phyloP scores from a whole-genome alignment of 2,329 filamentous ascomycete genomes.

The Sporothrix globosa region DNA sequence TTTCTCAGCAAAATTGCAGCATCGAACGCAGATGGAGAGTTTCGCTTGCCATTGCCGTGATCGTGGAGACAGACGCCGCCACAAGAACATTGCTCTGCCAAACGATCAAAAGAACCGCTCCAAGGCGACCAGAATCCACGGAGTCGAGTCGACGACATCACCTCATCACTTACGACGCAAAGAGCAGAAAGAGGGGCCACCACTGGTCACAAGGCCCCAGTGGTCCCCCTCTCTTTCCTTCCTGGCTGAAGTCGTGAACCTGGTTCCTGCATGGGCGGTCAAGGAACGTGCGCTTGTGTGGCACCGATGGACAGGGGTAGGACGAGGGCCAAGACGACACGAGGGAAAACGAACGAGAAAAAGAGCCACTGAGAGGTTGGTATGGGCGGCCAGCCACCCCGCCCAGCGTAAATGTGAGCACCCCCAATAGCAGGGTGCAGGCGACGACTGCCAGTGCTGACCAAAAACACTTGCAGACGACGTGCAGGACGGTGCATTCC shows the following conservation, averaged over 20 bases:
- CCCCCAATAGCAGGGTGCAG: neutral
- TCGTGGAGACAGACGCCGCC: neutral
- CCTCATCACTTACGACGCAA: neutral
- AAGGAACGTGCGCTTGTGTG: neutral
- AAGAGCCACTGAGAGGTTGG: neutral
- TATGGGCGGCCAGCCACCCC: neutral
- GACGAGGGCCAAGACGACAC: too few species aligned
- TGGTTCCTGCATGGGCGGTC: constrained; percentile 28
- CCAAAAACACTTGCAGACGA: constrained; percentile 17
- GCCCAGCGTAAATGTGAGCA: constrained; percentile 27
- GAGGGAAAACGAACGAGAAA: neutral
- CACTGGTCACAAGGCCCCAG: constrained; percentile 10
- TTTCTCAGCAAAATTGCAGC: neutral
- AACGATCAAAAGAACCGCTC: too few species aligned
- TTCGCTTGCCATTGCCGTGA: neutral
- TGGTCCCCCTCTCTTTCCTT: neutral
- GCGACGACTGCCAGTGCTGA: neutral
- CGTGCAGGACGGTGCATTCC: neutral
- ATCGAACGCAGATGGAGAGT: neutral
- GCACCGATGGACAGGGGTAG: neutral
- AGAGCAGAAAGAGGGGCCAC: neutral
- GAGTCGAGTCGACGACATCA: neutral
- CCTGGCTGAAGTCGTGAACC: neutral
- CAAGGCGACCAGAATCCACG: neutral
- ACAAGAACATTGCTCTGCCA: too few species aligned